phyloP scores from a whole-genome alignment of 306 rosid species.

The Pyrus betulifolia region DNA sequence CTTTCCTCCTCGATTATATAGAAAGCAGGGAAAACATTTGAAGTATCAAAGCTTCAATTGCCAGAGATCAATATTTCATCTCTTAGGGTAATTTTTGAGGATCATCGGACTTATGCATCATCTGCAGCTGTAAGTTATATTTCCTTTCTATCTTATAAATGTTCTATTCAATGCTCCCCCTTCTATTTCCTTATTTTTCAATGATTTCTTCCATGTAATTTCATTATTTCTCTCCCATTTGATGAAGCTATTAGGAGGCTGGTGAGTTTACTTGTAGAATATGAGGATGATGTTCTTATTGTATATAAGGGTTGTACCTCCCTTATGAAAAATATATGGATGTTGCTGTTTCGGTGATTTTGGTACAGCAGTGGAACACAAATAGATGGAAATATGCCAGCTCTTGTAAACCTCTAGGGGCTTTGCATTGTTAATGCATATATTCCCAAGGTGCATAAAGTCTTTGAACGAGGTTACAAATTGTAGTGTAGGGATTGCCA shows the following conservation, averaged over 20 bases:
- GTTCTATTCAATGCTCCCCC: not conserved
- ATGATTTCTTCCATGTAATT: not conserved
- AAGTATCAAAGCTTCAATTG: slow-evolving; percentile 75
- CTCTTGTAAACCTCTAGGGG: not conserved
- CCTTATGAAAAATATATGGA: not conserved
- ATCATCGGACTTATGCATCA: slow-evolving; percentile 92
- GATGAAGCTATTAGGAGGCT: not conserved
- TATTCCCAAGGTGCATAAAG: not conserved
- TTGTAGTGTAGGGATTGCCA: not conserved
- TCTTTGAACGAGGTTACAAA: not conserved
- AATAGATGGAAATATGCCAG: not conserved
- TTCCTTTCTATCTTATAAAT: not conserved
- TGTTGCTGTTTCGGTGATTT: not conserved
- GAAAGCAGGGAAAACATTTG: slow-evolving; percentile 75
- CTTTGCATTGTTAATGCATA: slow-evolving; percentile 3
- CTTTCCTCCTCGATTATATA: slow-evolving; percentile 23
- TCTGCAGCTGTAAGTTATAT: slow-evolving; percentile 68
- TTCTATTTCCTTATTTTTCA: not conserved
- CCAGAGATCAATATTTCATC: slow-evolving; percentile 80
- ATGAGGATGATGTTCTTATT: not conserved
- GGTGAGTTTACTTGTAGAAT: not conserved
- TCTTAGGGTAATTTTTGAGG: slow-evolving; percentile 75
- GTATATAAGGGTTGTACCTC: not conserved
- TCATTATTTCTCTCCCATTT: not conserved
- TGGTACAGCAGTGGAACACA: not conserved